Evolutionary conservation across 2,329 filamentous ascomycete genomes (phyloP).

Genomic region (Penicillium nordicum): DNA sequence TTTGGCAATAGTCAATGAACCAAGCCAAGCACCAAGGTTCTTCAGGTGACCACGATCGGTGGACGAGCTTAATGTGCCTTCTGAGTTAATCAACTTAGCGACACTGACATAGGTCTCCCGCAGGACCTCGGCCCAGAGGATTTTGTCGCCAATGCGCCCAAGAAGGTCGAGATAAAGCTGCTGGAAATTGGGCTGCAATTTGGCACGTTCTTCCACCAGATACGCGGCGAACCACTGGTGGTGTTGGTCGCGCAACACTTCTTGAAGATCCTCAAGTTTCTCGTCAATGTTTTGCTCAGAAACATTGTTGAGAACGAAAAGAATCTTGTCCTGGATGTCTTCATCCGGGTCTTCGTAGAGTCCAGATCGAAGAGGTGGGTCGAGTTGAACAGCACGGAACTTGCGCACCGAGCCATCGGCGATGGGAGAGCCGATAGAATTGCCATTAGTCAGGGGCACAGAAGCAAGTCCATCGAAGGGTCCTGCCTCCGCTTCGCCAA

Average conservation of each 20-base stretch:
- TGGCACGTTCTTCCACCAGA: slow-evolving; percentile 91
- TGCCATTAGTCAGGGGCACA: slow-evolving; percentile 63
- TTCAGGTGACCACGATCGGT: slow-evolving; percentile 86
- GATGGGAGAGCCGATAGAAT: slow-evolving; percentile 58
- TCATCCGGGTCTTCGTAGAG: slow-evolving; percentile 78
- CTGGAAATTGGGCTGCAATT: slow-evolving; percentile 96
- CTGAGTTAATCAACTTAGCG: slow-evolving; percentile 82
- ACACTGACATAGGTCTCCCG: slow-evolving; percentile 89
- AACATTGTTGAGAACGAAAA: slow-evolving; percentile 95
- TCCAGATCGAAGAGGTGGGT: slow-evolving; percentile 61
- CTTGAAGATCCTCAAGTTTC: slow-evolving; percentile 77
- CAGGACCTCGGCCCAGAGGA: slow-evolving; percentile 83
- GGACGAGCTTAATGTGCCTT: slow-evolving; percentile 76
- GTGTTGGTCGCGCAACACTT: slow-evolving; percentile 73
- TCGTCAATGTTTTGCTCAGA: slow-evolving; percentile 82
- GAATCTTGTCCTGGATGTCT: slow-evolving; percentile 84
- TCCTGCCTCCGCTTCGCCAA: slow-evolving; percentile 52
- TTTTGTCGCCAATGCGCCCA: slow-evolving; percentile 72
- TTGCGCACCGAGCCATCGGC: slow-evolving; percentile 63
- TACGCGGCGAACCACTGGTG: slow-evolving; percentile 97
- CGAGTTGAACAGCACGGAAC: slow-evolving; percentile 75
- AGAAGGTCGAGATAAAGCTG: slow-evolving; percentile 87
- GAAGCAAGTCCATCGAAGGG: slow-evolving; percentile 37
- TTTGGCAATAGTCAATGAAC: slow-evolving; percentile 84
- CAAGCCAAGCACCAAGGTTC: slow-evolving; percentile 90